These are phyloP conservation scores for Colletotrichum horii DNA, from an alignment of 2,329 filamentous ascomycete genomes.

Conservation along the genomic window DNA sequence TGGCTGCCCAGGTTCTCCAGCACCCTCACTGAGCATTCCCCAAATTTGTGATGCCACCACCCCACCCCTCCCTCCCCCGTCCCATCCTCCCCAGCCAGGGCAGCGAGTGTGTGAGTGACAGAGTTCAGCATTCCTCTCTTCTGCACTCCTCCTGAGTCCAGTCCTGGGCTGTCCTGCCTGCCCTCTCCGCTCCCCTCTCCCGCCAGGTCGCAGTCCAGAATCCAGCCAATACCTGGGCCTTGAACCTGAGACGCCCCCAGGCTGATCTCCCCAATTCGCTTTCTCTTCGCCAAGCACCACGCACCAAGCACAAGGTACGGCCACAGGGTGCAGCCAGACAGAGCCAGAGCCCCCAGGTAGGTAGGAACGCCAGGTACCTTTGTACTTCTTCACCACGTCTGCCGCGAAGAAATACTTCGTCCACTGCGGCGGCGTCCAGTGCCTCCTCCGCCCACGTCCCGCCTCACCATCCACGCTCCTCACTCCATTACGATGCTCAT, in stretches of 20 bases:
- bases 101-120: not conserved
- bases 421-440: not conserved
- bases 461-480: not conserved
- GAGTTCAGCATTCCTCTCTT: not conserved
- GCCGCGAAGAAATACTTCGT: not conserved
- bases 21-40: not conserved
- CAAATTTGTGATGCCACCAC: constrained; percentile 11
- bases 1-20: not conserved
- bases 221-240: constrained; percentile 4
- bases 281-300: constrained; percentile 2
- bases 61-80: not conserved
- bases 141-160: not conserved
- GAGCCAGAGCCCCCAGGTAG: not conserved
- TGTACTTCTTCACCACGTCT: not conserved
- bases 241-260: constrained; percentile 11
- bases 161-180: not conserved
- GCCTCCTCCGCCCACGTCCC: constrained; percentile 8
- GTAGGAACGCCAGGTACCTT: not conserved
- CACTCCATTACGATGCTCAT: constrained; percentile 16
- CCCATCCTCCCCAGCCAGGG: not conserved
- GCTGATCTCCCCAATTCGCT: constrained; percentile 4
- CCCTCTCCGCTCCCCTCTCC: not conserved
- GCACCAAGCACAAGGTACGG: not conserved
- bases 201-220: not conserved
- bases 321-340: not conserved